Evolutionary conservation across 2,329 filamentous ascomycete species (phyloP).

Genomic region (Lecanicillium sp.): DNA sequence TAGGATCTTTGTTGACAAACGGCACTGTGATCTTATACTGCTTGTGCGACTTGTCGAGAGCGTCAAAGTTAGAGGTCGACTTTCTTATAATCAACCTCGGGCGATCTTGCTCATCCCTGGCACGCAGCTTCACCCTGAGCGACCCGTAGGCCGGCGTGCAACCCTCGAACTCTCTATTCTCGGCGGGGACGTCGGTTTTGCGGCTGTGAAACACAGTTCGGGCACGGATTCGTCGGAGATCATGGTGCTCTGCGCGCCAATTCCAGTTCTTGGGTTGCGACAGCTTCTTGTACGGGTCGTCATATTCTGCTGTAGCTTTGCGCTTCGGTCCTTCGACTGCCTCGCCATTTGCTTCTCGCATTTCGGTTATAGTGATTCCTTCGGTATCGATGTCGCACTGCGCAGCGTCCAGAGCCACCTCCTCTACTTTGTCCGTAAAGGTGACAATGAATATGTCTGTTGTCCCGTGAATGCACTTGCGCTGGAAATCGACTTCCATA

Average conservation of each 20-base stretch:
- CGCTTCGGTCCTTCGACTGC: conserved; percentile 25
- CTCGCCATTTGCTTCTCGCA: conserved; percentile 27
- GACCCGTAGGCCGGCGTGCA: conserved; percentile 49
- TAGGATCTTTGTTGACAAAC: conserved; percentile 65
- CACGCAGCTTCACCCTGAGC: conserved; percentile 35
- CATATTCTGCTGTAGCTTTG: conserved; percentile 35
- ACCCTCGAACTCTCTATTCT: conserved; percentile 45
- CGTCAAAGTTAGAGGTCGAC: conserved; percentile 25
- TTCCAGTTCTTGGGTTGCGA: conserved; percentile 52
- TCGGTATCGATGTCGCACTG: conserved; percentile 50
- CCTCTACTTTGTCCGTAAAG: conserved; percentile 48
- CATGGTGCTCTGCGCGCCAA: conserved; percentile 65
- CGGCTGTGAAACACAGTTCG: conserved; percentile 42
- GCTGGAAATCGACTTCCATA: conserved; percentile 79
- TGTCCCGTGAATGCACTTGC: conserved; percentile 64
- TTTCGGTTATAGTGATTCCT: conserved; percentile 41
- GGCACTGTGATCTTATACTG: conserved; percentile 56
- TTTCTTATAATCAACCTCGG: conserved; percentile 36
- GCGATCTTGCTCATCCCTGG: conserved; percentile 29
- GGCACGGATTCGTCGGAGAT: conserved; percentile 61
- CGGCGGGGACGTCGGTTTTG: conserved; percentile 44
- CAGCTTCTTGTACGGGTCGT: conserved; percentile 61
- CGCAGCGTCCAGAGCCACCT: conserved; percentile 52
- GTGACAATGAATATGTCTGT: conserved; percentile 73
- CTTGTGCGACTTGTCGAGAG: conserved; percentile 29